A percentile compares a stretch with the other conserved stretches of the same genome.
Evolutionary conservation across 2,329 filamentous ascomycete genomes (phyloP).

Genomic region (Myriosclerotinia scirpicola): DNA sequence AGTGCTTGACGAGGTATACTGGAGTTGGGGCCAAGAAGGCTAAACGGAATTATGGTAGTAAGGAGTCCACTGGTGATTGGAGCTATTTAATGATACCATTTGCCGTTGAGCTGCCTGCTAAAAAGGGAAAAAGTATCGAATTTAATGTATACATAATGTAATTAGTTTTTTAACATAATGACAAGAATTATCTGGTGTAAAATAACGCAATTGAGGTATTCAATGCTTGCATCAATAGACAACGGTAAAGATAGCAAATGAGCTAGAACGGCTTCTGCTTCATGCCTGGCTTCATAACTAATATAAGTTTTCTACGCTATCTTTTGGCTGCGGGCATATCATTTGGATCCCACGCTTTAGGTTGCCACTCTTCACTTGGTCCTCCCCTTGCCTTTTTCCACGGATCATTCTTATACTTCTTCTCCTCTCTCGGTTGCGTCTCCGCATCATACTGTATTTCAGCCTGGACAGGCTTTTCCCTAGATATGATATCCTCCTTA

Average conservation of each 20-base stretch:
- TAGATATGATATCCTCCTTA: constrained; percentile 7
- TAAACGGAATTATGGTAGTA: neutral
- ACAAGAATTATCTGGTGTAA: neutral
- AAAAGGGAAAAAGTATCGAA: neutral
- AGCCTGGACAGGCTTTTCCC: constrained; percentile 8
- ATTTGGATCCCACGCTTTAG: constrained; percentile 45
- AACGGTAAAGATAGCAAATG: neutral
- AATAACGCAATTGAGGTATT: neutral
- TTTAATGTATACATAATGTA: neutral
- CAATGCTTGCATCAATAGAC: neutral
- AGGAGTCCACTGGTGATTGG: constrained; percentile 4
- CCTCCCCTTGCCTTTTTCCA: constrained; percentile 58
- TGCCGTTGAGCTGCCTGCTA: neutral
- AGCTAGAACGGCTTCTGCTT: neutral
- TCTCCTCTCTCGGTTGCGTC: constrained; percentile 25
- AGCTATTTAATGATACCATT: constrained; percentile 20
- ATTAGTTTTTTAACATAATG: neutral
- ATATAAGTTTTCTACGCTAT: neutral
- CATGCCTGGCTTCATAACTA: neutral
- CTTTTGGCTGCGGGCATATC: constrained; percentile 16
- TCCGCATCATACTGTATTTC: constrained; percentile 16
- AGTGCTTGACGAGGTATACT: neutral
- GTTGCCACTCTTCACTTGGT: constrained; percentile 54
- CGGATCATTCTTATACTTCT: constrained; percentile 46
- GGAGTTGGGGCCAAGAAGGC: neutral